Evolutionary conservation across 352 stramenopile genomes (phyloP), one percentile per base, ranked within the genome.

Genomic region (Phytophthora fragariae): DNA sequence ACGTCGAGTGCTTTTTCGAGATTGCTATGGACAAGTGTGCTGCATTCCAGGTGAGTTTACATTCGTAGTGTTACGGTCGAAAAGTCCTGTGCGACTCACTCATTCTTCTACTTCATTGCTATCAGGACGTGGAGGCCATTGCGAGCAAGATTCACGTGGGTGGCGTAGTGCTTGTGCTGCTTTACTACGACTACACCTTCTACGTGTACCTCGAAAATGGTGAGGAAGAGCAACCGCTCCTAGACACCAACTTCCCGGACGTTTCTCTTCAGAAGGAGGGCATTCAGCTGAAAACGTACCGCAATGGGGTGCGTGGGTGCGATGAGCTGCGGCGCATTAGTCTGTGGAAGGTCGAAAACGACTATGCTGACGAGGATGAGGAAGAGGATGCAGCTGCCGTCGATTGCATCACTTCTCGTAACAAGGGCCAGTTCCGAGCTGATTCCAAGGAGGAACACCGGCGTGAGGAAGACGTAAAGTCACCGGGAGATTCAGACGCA

Each of bases 221-320:
- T 27, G 85, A 95, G 41, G 88, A 96, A 52, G 96, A 99, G 73
- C 86, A 98, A 57, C 86, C 94, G 21, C 78, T 99, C 17, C 82
- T 99, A 14, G 95, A 99, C 81, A 98, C 88, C 14, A 94, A 88
- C 46, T 99, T 98, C 67, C 96, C 95, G 7, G 93, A 98, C 71
- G 88, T 99, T n/a, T 92, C 85, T 17, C 92, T 92, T 70, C 86
- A 93, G 63, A 97, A 92, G 49, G 86, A 95, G 47, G 88, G 90
- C 2, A 66, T 95, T 44, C 88, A 97, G 67, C 84, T 95, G n/a
- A 85, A 92, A 75, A 94, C 86, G n/a, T 93, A 95, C 66, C 85
- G 82, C 59, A 86, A 86, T 1, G 86, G 90, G 35, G 85, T 95
- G 24, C 39, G 57, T 24, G 86, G 86, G 6, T 96, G 89, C 31